Percentiles rank a stretch among this genome's conserved stretches.
These are phyloP conservation scores for Lentinula novae-zelandiae DNA, from an alignment of 1,284 basidiomycete species.

Conservation along the genomic window DNA sequence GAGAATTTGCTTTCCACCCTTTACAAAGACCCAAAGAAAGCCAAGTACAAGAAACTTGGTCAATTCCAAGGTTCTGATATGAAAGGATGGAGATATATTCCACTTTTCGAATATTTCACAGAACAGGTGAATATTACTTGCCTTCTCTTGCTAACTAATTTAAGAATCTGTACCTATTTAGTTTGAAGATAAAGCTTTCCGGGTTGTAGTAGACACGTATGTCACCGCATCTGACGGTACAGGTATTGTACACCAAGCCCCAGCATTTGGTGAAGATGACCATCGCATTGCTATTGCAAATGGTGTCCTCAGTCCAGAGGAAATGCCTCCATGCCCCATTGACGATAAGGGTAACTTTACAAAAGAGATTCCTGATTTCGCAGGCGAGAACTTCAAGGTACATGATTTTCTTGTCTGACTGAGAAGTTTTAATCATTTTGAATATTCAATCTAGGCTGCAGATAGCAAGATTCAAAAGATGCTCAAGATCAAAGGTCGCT, in stretches of 20 bases:
- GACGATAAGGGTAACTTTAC: constrained; percentile 91
- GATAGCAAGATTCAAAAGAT: constrained; percentile 94
- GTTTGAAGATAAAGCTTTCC: constrained; percentile 92
- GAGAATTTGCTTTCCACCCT: constrained; percentile 86
- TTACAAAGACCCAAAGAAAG: constrained; percentile 98
- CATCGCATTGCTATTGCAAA: constrained; percentile 89
- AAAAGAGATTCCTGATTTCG: constrained; percentile 85
- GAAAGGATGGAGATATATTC: constrained; percentile 96
- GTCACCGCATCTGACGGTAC: constrained; percentile 95
- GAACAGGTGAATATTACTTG: constrained; percentile 61
- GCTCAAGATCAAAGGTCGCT: constrained; percentile 83
- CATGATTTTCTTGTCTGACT: constrained; percentile 11
- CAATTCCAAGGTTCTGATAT: constrained; percentile 89
- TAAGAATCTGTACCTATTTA: constrained; percentile 26
- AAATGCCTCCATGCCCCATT: constrained; percentile 94
- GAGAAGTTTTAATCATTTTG: background rate
- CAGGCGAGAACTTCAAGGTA: constrained; percentile 91
- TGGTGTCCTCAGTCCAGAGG: constrained; percentile 79
- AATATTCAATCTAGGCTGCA: constrained; percentile 58
- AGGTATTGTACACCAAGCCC: constrained; percentile 98
- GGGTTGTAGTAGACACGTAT: constrained; percentile 88
- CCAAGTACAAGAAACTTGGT: constrained; percentile 91
- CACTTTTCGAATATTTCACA: constrained; percentile 95
- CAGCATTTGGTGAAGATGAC: constrained; percentile 99
- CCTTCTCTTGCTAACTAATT: background rate